Percentiles rank a stretch among this genome's conserved stretches.
phyloP scores from a whole-genome alignment of 352 stramenopile genomes.

The Achlya hypogyna region DNA sequence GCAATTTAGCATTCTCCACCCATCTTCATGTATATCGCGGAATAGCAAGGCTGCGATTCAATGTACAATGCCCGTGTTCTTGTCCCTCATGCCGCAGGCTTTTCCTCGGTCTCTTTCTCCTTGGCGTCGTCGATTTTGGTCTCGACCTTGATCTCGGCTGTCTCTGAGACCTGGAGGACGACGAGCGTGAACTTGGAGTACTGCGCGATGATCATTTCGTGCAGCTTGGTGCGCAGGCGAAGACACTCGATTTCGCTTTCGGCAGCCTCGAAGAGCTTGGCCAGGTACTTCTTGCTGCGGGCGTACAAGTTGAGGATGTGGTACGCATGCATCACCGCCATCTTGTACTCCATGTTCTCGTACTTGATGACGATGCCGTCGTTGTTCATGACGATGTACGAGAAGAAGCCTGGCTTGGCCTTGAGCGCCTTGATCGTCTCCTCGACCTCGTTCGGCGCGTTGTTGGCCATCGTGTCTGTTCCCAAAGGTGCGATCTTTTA shows the following conservation, averaged over 20 bases:
- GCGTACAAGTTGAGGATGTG: slow-evolving; percentile 83
- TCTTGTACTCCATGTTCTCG: slow-evolving; percentile 87
- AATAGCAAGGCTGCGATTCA: too few species aligned
- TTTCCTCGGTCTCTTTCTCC: slow-evolving; percentile 10
- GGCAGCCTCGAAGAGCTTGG: slow-evolving; percentile 80
- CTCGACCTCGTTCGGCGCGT: slow-evolving; percentile 86
- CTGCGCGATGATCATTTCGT: slow-evolving; percentile 89
- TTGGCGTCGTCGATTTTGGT: slow-evolving; percentile 12
- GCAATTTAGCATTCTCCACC: too few species aligned
- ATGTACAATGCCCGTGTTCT: background rate
- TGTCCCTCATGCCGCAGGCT: slow-evolving; percentile 7
- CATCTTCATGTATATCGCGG: too few species aligned
- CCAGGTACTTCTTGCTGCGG: slow-evolving; percentile 74
- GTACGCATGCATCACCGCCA: slow-evolving; percentile 87
- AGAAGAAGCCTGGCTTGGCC: slow-evolving; percentile 79
- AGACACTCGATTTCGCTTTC: slow-evolving; percentile 88
- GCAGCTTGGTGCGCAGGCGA: slow-evolving; percentile 81
- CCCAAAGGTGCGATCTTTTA: too few species aligned
- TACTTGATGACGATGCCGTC: slow-evolving; percentile 91
- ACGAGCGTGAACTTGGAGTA: slow-evolving; percentile 83
- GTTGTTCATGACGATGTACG: slow-evolving; percentile 91
- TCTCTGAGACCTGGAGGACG: slow-evolving; percentile 49
- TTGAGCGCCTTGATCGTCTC: slow-evolving; percentile 90
- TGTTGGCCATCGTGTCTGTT: slow-evolving; percentile 41
- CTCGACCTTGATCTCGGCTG: slow-evolving; percentile 13